Base-by-base conservation (phyloP, 306 rosid species). In the Fagus crenata region DNA sequence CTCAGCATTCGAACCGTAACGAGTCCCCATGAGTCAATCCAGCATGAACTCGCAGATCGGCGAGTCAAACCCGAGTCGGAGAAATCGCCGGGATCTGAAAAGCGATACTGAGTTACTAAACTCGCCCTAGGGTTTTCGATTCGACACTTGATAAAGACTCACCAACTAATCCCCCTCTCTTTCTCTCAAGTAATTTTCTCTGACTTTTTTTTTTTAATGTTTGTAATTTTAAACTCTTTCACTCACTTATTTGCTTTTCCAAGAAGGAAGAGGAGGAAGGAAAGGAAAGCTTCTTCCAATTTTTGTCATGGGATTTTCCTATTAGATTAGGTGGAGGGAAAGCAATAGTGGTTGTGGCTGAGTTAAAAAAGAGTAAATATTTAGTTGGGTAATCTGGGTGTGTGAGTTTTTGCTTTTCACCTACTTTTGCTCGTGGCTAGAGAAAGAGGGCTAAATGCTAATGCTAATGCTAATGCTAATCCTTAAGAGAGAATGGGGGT, bases 341-440 rank as follows among this genome's bases (percentile, higher is more conserved):
- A 77, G 83, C 81, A 77, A 85, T 67, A 89, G 93, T 77, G 77
- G 95, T 82, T 80, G 81, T 59, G 85, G 77, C 11, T 73, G 84
- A 64, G 28, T 22, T 22, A 22, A 22, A 22, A 22, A 22, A 22
- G 28, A 22, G 28, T 22, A 22, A 22, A 22, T 22, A 22, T 22
- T 22, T 22, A 22, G 28, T 22, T 80, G 81, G 78, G 80, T 69
- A 83, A 58, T 59, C 59, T 49, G 56, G 76, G 72, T 77, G 68
- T 37, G 6, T 75, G 73, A 82, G 77, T 81, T 81, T 65, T 84
- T 81, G 87, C 92, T 85, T 93, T 89, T 88, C 92, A 91, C 93
- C 97, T 58, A 89, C 91, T 84, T 79, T 85, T 83, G 75, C 81
- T 63, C 56, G n/a, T 18, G 70, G 6, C 71, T 5, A 5, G 53